Conservation (phyloP, 768 basidiomycete species). For the Suillus occidentalis region DNA sequence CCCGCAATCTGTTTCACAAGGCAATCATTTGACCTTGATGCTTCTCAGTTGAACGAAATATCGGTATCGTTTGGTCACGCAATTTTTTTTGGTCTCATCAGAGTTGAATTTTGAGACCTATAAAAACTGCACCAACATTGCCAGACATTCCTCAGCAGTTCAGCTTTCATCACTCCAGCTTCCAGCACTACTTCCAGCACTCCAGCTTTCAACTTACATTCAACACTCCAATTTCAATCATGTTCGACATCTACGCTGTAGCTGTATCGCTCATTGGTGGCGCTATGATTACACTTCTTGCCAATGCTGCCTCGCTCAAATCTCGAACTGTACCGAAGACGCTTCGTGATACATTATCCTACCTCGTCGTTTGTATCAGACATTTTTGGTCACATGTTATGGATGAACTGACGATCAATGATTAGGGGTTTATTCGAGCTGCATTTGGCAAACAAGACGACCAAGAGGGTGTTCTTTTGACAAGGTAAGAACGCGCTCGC, state of each 20-base stretch:
- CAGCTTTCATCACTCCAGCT: neutral
- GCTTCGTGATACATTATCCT: conserved; percentile 5
- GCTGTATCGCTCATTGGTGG: conserved; percentile 17
- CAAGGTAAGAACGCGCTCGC: conserved; percentile 7
- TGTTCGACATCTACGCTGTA: conserved; percentile 16
- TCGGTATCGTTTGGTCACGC: neutral
- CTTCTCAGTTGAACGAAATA: neutral
- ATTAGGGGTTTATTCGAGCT: conserved; percentile 7
- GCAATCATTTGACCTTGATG: conserved; percentile 3
- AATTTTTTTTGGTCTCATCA: neutral
- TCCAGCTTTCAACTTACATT: neutral
- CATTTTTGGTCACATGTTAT: neutral
- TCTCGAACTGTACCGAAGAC: conserved; percentile 12
- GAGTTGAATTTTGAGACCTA: neutral
- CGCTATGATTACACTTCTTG: conserved; percentile 17
- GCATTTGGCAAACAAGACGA: neutral
- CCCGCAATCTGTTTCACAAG: neutral
- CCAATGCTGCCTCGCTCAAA: conserved; percentile 14
- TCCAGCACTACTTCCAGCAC: neutral
- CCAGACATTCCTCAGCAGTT: neutral
- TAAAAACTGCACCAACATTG: neutral
- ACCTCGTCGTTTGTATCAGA: conserved; percentile 11
- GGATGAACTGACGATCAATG: neutral
- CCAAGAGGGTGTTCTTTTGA: conserved; percentile 16
- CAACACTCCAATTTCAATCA: conserved; percentile 6